Percentiles rank a stretch among this genome's conserved stretches.
phyloP scores from a whole-genome alignment of 768 basidiomycete species.

The Russula compacta region DNA sequence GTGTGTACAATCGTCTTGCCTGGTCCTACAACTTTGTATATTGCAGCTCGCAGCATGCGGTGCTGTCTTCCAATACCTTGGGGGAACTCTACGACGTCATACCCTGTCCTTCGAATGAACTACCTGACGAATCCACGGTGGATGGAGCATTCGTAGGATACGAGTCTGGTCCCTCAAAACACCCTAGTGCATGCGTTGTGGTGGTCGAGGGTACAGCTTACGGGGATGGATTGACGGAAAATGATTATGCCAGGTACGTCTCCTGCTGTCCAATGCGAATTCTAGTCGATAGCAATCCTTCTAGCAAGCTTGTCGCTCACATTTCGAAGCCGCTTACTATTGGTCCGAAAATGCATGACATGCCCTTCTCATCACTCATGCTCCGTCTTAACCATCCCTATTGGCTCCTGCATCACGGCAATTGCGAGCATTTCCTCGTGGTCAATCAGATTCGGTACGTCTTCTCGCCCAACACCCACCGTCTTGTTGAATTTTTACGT shows the following conservation, averaged over 20 bases:
- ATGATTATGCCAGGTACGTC: constrained; percentile 55
- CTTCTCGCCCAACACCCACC: background rate
- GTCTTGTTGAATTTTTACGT: background rate
- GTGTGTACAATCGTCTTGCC: constrained; percentile 49
- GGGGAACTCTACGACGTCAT: constrained; percentile 50
- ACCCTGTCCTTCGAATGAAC: constrained; percentile 52
- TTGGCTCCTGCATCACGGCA: constrained; percentile 72
- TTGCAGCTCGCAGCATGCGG: constrained; percentile 58
- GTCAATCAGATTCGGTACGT: constrained; percentile 63
- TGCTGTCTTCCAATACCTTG: constrained; percentile 66
- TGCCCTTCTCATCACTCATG: constrained; percentile 42
- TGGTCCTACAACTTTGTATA: constrained; percentile 53
- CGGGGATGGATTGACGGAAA: constrained; percentile 38
- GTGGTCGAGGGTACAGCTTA: constrained; percentile 54
- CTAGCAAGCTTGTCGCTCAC: constrained; percentile 41
- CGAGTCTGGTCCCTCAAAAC: constrained; percentile 16
- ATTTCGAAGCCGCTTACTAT: constrained; percentile 27
- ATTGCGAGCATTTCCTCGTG: constrained; percentile 73
- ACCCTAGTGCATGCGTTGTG: constrained; percentile 38
- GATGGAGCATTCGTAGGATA: constrained; percentile 30
- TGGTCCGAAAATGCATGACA: constrained; percentile 37
- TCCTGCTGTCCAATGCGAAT: background rate
- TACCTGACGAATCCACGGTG: constrained; percentile 34
- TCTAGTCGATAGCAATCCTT: background rate
- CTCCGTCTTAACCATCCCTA: constrained; percentile 69